Conservation (phyloP, 2,329 filamentous ascomycete species). For the Coniella lustricola region DNA sequence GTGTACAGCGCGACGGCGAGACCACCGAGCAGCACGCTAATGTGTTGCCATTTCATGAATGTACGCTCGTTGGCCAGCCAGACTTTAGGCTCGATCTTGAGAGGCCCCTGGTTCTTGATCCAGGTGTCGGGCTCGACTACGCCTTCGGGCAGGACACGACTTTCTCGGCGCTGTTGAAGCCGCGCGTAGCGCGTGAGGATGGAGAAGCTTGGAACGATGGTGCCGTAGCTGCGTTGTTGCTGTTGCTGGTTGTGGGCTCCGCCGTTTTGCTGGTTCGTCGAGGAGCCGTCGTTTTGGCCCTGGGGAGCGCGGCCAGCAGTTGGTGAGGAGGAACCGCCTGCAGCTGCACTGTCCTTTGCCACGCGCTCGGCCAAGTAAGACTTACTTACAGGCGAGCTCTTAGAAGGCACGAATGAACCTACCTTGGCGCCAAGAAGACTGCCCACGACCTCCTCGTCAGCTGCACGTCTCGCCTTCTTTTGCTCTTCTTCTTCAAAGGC, state of each 20-base stretch:
- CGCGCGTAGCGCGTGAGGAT: conserved; percentile 64
- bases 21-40: conserved; percentile 77
- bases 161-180: conserved; percentile 39
- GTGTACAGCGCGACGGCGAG: conserved; percentile 83
- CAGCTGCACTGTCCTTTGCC: conserved; percentile 18
- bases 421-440: conserved; percentile 65
- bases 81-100: conserved; percentile 94
- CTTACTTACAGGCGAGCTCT: conserved; percentile 61
- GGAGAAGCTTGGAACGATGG: conserved; percentile 75
- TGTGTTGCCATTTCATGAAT: conserved; percentile 98
- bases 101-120: conserved; percentile 90
- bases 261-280: conserved; percentile 4
- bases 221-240: conserved; percentile 37
- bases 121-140: conserved; percentile 78
- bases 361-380: conserved; percentile 55
- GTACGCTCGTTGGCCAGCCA: conserved; percentile 98
- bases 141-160: conserved; percentile 66
- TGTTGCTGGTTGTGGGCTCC: conserved; percentile 8
- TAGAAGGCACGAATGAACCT: conserved; percentile 50
- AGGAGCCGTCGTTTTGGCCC: background rate
- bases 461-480: conserved; percentile 69
- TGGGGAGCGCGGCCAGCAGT: conserved; percentile 4
- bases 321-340: conserved; percentile 11
- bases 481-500: conserved; percentile 91
- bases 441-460: conserved; percentile 84